phyloP scores from a whole-genome alignment of 768 basidiomycete species.

The Mycena polygramma region DNA sequence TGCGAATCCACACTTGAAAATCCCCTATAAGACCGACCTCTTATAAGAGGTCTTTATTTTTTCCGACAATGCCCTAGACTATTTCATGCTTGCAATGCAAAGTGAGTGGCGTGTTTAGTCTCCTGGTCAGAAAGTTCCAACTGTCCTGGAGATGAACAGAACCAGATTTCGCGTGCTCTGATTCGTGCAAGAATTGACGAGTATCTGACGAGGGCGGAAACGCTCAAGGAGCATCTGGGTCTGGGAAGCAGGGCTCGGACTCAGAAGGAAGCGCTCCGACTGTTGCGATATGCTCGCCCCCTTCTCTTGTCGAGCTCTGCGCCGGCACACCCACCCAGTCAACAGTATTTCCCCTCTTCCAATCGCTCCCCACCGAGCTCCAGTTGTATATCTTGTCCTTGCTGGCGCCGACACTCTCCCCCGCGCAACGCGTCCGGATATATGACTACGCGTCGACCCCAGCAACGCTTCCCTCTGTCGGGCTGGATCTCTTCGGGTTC shows the following conservation, averaged over 20 bases:
- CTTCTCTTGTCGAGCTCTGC: slow-evolving; percentile 55
- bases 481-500: slow-evolving; percentile 38
- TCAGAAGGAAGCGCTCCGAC: slow-evolving; percentile 61
- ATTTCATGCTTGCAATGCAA: slow-evolving; percentile 97
- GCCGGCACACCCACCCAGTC: slow-evolving; percentile 33
- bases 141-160: slow-evolving; percentile 82
- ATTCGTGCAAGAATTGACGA: slow-evolving; percentile 92
- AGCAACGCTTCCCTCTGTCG: slow-evolving; percentile 57
- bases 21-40: too few species aligned
- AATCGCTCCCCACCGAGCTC: slow-evolving; percentile 66
- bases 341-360: slow-evolving; percentile 52
- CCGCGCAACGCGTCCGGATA: slow-evolving; percentile 66
- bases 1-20: too few species aligned
- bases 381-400: slow-evolving; percentile 69
- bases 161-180: slow-evolving; percentile 89
- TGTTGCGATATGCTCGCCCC: slow-evolving; percentile 64
- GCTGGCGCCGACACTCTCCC: slow-evolving; percentile 69
- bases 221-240: slow-evolving; percentile 88
- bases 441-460: slow-evolving; percentile 62
- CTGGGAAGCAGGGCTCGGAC: too few species aligned
- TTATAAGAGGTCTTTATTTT: too few species aligned
- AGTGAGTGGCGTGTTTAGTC: slow-evolving; percentile 63
- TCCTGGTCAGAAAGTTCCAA: slow-evolving; percentile 4
- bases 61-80: slow-evolving; percentile 96
- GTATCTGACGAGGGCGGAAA: slow-evolving; percentile 93